Percentiles rank a stretch among this genome's conserved stretches.
Evolutionary conservation across 2,329 filamentous ascomycete species (phyloP).

Genomic region (Fusarium hostae): DNA sequence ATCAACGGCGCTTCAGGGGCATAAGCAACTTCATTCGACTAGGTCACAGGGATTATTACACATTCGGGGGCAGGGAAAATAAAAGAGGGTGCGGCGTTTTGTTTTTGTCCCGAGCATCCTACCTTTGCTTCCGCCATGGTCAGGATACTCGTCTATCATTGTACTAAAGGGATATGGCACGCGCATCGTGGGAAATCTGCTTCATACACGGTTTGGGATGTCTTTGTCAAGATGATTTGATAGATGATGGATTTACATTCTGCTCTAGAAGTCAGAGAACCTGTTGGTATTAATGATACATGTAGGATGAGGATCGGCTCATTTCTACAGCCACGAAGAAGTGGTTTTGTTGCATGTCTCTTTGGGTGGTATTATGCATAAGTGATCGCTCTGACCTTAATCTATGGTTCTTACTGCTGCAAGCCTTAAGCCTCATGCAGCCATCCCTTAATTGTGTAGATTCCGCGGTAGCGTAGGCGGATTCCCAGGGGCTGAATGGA

Average conservation of each 20-base stretch:
- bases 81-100: conserved; percentile 44
- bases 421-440: conserved; percentile 12
- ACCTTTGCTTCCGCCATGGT: conserved; percentile 8
- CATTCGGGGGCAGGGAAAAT: conserved; percentile 24
- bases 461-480: conserved; percentile 22
- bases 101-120: conserved; percentile 32
- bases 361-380: background rate
- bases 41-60: conserved; percentile 28
- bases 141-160: conserved; percentile 24
- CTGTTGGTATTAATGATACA: conserved; percentile 37
- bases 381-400: background rate
- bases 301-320: conserved; percentile 28
- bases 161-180: conserved; percentile 19
- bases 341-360: background rate
- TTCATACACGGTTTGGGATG: conserved; percentile 16
- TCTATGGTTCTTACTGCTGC: background rate
- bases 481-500: conserved; percentile 16
- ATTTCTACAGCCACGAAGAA: conserved; percentile 29
- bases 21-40: conserved; percentile 34
- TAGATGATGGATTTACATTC: conserved; percentile 36
- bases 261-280: conserved; percentile 17
- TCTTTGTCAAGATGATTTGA: conserved; percentile 35
- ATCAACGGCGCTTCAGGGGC: conserved; percentile 24
- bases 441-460: background rate
- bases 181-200: conserved; percentile 25